Evolutionary conservation across 257 asterid genomes (phyloP), one percentile per base, ranked within the genome.

Genomic region (Lantana camara): DNA sequence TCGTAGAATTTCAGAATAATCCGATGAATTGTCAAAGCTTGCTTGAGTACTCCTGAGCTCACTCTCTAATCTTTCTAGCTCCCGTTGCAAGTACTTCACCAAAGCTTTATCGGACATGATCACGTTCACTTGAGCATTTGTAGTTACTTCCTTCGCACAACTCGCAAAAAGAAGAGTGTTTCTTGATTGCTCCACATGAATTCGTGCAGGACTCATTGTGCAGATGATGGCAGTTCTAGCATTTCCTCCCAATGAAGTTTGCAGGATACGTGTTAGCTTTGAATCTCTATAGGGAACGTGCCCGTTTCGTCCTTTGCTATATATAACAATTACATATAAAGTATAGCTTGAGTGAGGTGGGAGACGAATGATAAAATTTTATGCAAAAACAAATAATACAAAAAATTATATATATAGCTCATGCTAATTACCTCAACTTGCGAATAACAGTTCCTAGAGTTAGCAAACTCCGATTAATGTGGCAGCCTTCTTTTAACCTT

Each of bases 201-300:
- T 79, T 40, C 95, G 80, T 8, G 97, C 96, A 35, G 99, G 99
- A 80, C 95, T 93, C 94, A 90, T 74, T 2, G 97, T 90, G 72
- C 99, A 93, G 55, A 93, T 93, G 71, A 93, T 84, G 77, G 97
- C 93, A 20, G 94, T 85, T 77, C 85, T 81, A 42, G 95, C 95
- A 73, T 93, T 90, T 30, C 96, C 99, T 24, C 95, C 96, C 73
- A 93, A 73, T 17, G 97, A 85, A 0, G 90, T 74, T 71, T 93
- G 99, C 34, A 93, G 89, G 57, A 93, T 93, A 59, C 99, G 89
- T 22, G 98, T 93, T 48, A 93, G 85, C 94, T 93, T 93, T 1
- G 98, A 93, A 75, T 93, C 98, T 71, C 98, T 76, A 75, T 77
- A 93, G 12, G 99, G 99, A 69, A 93, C 69, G 70, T 93, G 99